Base-by-base conservation (phyloP, 1,139 yeast genomes). In the Yamadazyma dushanensis region DNA sequence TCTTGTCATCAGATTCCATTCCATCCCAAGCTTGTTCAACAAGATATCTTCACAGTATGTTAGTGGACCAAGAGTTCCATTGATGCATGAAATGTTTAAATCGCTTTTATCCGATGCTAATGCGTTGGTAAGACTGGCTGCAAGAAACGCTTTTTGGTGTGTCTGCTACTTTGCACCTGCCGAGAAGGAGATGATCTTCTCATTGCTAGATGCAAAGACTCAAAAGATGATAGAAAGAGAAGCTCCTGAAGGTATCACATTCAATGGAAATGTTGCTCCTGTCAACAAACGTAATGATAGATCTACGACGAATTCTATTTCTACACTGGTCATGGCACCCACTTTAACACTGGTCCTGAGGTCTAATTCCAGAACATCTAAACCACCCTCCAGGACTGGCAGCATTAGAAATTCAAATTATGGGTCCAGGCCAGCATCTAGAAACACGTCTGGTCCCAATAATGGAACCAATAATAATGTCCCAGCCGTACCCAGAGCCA, bases 81-180 rank as follows among this genome's bases (percentile, higher is more conserved):
- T 25, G 7, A 16, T 27, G 2, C 78, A 70, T 26, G 77, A 70
- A 38, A 65, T 80, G 44, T 54, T 89, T 2, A 47, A 62, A 4
- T 81, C 76, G 49, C 80, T 94, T 22, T 63, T 92, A 2, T 60
- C 77, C 1, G 97, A 92, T 58, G 87, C 96, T 0, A 84, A 85
- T 41, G 89, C 94, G 0, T 66, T 73, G 0, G 97, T 87, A 0
- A 72, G 97, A 43, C 95, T 80, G 49, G 68, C 78, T 0, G 86
- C 85, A 62, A 75, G 96, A 52, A 66, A 68, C 8, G 72, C 89
- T 0, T 90, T 76, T 51, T 89, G 96, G 96, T 67, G 76, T 15
- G 75, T 78, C 42, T 70, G 73, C 46, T 67, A 68, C 6, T 50
- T 58, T 25, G 63, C 61, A 69, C 56, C 85, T 61, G 42, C 63